These are phyloP conservation scores for Pestalotiopsis sp. DNA, from an alignment of 2,329 filamentous ascomycete genomes.

Conservation along the genomic window DNA sequence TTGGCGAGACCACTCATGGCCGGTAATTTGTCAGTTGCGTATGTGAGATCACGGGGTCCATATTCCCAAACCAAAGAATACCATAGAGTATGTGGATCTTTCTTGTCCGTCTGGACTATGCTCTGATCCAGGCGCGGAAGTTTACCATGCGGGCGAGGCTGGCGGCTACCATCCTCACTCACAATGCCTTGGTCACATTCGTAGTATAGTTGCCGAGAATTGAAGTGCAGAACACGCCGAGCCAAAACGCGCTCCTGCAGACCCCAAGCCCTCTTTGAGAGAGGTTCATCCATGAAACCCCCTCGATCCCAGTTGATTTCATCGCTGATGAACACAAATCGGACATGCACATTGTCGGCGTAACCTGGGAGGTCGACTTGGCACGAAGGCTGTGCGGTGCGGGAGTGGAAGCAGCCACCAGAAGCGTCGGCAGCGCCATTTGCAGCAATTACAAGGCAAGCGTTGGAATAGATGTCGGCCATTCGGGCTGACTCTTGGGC, in stretches of 20 bases:
- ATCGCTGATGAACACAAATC: not conserved
- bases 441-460: constrained; percentile 15
- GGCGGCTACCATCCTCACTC: constrained; percentile 10
- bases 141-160: not conserved
- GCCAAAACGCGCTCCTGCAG: constrained; percentile 11
- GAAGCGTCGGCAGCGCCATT: constrained; percentile 10
- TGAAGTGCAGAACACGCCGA: constrained; percentile 11
- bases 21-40: constrained; percentile 17
- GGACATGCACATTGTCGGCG: constrained; percentile 6
- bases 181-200: constrained; percentile 9
- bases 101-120: not conserved
- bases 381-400: not conserved
- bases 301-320: not conserved
- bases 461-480: constrained; percentile 16
- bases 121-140: not conserved
- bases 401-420: constrained; percentile 9
- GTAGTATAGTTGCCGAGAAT: constrained; percentile 8
- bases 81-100: not conserved
- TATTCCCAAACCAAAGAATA: not conserved
- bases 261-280: constrained; percentile 7
- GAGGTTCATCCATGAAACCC: not conserved
- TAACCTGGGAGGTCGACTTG: constrained; percentile 9
- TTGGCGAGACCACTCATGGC: constrained; percentile 19
- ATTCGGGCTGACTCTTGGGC: constrained; percentile 16
- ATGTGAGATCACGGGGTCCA: constrained; percentile 14